Base-by-base conservation (phyloP, 2,329 filamentous ascomycete species). In the Colletotrichum lupini region DNA sequence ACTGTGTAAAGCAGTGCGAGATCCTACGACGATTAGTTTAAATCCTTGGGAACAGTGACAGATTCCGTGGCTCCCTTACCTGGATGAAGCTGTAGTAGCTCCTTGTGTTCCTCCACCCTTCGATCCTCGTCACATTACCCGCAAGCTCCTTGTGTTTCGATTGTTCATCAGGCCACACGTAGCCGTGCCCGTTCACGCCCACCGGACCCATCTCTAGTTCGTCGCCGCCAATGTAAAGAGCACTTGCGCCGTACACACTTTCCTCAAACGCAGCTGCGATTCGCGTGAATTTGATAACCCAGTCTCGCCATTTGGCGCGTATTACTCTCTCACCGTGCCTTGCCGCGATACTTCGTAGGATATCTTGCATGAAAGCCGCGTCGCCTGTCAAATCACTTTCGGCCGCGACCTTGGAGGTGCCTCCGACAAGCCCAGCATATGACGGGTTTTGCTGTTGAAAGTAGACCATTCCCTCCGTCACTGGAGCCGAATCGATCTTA, bases 71-170 rank as follows among this genome's bases (percentile, higher is more conserved):
- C 19, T 49, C 19, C 19, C 85, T 77, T 82, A 92, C 94, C 86
- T 97, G 94, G 75, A 98, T 96, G 80, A 95, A 98, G 76, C 94
- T 95, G 84, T 97, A 98, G 81, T 99, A 99, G 79, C 94, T 97
- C 74, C 97, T 89, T 1, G 97, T 98, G 76, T 95, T 97, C 77
- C 97, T 92, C 97, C 97, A 99, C 69, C 96, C 97, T 84, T 99
- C 97, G 74, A 99, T 97, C 69, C 97, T 90, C 70, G 94, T 95
- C 59, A 97, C 95, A 74, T 97, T 98, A 3, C 95, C 96, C 19
- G 95, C 94, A 49, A 99, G 89, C 83, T 99, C 97, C 78, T 92
- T 93, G 77, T 93, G 89, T 82, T 95, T 96, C 8, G 92, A 89
- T 53, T 87, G 85, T 68, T 98, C 95, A 78, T 98, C 94, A 3